phyloP scores from a whole-genome alignment of 768 basidiomycete species.

The Glaciozyma martinii region DNA sequence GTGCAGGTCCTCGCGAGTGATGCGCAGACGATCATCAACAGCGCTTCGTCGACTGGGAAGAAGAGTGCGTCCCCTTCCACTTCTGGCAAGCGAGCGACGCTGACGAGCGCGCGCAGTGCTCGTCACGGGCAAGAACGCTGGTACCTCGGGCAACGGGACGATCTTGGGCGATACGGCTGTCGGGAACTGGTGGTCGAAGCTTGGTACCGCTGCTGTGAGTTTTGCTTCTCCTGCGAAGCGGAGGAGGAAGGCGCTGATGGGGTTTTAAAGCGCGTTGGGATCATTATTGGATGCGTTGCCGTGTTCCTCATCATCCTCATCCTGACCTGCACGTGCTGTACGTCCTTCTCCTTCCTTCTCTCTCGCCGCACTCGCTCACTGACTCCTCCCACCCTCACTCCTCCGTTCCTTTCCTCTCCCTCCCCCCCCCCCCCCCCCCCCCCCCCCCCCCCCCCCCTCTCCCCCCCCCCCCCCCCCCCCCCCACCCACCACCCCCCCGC shows the following conservation, averaged over 20 bases:
- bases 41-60: constrained; percentile 21
- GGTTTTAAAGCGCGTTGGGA: constrained; percentile 15
- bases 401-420: too few species aligned
- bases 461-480: too few species aligned
- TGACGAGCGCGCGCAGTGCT: constrained; percentile 7
- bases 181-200: constrained; percentile 26
- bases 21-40: constrained; percentile 23
- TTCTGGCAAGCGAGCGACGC: not conserved
- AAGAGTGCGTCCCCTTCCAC: constrained; percentile 13
- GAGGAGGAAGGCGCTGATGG: not conserved
- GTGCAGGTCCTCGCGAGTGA: constrained; percentile 14
- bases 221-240: not conserved
- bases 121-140: constrained; percentile 17
- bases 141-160: not conserved
- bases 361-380: too few species aligned
- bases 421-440: too few species aligned
- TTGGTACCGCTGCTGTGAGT: constrained; percentile 14
- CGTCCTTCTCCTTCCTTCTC: too few species aligned
- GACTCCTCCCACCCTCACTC: too few species aligned
- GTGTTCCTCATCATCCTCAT: constrained; percentile 23
- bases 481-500: too few species aligned
- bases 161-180: constrained; percentile 11
- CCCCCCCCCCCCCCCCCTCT: too few species aligned
- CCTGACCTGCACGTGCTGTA: constrained; percentile 14
- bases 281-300: constrained; percentile 21